Base-by-base conservation (phyloP, 2,329 filamentous ascomycete species). In the Calonectria pseudoreteaudii region DNA sequence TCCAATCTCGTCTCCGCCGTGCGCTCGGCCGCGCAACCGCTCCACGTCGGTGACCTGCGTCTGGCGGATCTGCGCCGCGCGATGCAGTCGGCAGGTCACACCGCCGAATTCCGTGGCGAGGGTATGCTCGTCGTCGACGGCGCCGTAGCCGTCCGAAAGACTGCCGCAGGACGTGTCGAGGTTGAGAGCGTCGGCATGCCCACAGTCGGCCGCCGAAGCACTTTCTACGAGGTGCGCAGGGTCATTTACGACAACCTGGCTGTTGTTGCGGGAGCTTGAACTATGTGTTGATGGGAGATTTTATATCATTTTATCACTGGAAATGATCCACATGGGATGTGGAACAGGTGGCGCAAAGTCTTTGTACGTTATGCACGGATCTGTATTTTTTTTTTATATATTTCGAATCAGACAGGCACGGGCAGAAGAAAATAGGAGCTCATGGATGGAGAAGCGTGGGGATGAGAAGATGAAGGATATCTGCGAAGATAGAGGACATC, bases 221-320 rank as follows among this genome's bases (percentile, higher is more conserved):
- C 94, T 44, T 97, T 98, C 82, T 94, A 95, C 81, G 94, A 94
- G 67, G 96, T 98, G 13, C 95, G 95, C 86, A 93, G 89, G 85
- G 95, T 94, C 85, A 97, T 99, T 77, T 99, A 99, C 83, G 95
- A 98, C 78, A 96, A 95, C 11, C 85, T 99, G 82, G 97, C 97
- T 41, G 95, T 98, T 73, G 96, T 99, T 77, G 93, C 94, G 20
- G 94, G 94, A 58, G 90, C 89, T 64, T 94, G 72, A 72, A 74
- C 47, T 58, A 41, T 41, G 13, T 13, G 34, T 62, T 62, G 34
- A 62, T 30, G 14, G 31, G 50, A 36, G 50, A 26, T 16, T 52
- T 50, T 50, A 44, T 60, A 44, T 26, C 38, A 47, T 49, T 64
- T 65, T 65, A 65, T 65, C 26, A 11, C 28, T 66, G 67, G 31